Evolutionary conservation across 139 green algal species (phyloP).

Genomic region (Desmodesmus armatus): DNA sequence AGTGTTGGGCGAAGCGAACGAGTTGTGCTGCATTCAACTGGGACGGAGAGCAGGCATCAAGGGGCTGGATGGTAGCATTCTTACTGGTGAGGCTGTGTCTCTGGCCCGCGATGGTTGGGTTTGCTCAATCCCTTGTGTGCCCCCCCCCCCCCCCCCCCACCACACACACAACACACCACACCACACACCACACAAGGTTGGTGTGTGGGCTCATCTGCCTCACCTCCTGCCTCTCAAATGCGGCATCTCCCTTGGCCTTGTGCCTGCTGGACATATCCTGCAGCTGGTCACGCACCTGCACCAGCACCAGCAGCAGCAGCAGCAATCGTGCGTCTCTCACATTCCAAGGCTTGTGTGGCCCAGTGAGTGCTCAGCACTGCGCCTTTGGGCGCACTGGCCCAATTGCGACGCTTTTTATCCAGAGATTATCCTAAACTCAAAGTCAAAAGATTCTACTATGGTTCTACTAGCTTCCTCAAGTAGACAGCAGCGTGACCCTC

Average conservation of each 20-base stretch:
- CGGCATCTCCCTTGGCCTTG: neutral
- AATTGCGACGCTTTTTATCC: too few species aligned
- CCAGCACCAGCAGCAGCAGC: neutral
- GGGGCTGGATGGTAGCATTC: neutral
- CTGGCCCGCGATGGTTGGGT: neutral
- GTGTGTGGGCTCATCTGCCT: neutral
- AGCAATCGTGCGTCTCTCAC: too few species aligned
- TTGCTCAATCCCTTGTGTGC: too few species aligned
- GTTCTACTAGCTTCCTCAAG: too few species aligned
- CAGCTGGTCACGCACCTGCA: slow-evolving; percentile 44
- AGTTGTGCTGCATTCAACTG: neutral
- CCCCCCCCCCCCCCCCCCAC: too few species aligned
- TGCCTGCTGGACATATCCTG: slow-evolving; percentile 18
- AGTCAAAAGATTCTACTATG: too few species aligned
- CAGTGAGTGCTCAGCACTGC: too few species aligned
- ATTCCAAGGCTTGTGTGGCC: too few species aligned
- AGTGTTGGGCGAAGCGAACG: neutral
- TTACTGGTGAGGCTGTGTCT: neutral
- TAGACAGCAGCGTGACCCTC: too few species aligned
- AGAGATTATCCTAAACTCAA: too few species aligned
- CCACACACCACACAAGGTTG: neutral
- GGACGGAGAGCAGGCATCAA: neutral
- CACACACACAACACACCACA: neutral
- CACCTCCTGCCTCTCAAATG: slow-evolving; percentile 1
- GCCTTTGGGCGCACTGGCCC: too few species aligned